phyloP scores from a whole-genome alignment of 164 flowering plant species.

The Vitis amurensis region DNA sequence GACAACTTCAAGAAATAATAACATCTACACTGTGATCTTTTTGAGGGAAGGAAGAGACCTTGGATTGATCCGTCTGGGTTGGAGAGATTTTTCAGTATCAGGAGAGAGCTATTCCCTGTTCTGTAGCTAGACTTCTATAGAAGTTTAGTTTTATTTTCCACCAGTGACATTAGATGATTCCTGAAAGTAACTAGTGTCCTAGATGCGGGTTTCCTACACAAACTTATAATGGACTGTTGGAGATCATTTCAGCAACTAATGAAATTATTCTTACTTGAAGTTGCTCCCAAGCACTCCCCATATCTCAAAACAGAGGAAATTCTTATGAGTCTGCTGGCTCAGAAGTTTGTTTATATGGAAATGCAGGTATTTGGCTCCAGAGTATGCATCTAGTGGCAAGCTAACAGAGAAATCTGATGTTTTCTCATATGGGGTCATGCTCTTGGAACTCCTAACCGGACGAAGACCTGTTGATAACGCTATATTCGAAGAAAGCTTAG shows the following conservation, averaged over 20 bases:
- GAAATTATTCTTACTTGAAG: background rate
- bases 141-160: too few relatives aligned
- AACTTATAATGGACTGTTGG: too few relatives aligned
- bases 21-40: too few relatives aligned
- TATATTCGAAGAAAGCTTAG: slow-evolving; percentile 66
- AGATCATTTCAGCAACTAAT: background rate
- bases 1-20: too few relatives aligned
- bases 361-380: slow-evolving; percentile 81
- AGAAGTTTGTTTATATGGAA: background rate
- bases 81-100: too few relatives aligned
- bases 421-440: slow-evolving; percentile 82
- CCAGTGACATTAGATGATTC: too few relatives aligned
- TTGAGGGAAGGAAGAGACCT: too few relatives aligned
- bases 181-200: too few relatives aligned
- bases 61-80: too few relatives aligned
- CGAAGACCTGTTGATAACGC: slow-evolving; percentile 55
- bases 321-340: background rate
- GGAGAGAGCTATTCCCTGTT: too few relatives aligned
- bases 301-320: background rate
- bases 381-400: slow-evolving; percentile 83
- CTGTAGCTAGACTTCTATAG: too few relatives aligned
- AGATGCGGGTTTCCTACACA: too few relatives aligned
- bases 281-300: background rate
- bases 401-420: slow-evolving; percentile 79
- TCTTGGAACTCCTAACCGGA: slow-evolving; percentile 79